Percentiles rank a stretch among this genome's conserved stretches.
phyloP scores from a whole-genome alignment of 108 stramenopile genomes.

The Cyclotella sp. region DNA sequence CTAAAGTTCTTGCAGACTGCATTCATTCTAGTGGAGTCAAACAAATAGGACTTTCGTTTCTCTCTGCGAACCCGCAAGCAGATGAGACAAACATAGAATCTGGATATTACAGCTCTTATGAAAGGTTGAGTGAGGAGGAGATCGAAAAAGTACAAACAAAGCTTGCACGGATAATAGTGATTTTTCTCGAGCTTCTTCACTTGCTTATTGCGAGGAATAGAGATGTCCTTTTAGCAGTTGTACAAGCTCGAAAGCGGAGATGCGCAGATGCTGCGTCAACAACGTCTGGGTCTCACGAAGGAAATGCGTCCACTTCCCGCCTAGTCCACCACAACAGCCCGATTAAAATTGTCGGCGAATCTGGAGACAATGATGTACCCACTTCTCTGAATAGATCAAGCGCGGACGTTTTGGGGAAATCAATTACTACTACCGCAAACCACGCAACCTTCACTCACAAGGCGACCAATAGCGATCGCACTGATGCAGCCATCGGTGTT shows the following conservation, averaged over 20 bases:
- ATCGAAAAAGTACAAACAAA: constrained; percentile 71
- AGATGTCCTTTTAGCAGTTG: constrained; percentile 73
- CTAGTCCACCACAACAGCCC: constrained; percentile 15
- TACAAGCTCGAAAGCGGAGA: constrained; percentile 68
- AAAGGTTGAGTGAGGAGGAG: constrained; percentile 72
- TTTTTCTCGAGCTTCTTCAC: constrained; percentile 87
- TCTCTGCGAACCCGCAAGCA: constrained; percentile 52
- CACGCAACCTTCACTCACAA: constrained; percentile 16
- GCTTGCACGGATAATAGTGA: constrained; percentile 77
- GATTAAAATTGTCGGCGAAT: constrained; percentile 5
- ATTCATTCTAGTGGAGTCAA: constrained; percentile 87
- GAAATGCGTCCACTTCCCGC: constrained; percentile 25
- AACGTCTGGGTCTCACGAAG: constrained; percentile 36
- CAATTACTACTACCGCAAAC: constrained; percentile 20
- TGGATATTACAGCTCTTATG: constrained; percentile 52
- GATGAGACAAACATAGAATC: constrained; percentile 56
- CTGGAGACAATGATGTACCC: constrained; percentile 14
- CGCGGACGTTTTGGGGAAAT: constrained; percentile 32
- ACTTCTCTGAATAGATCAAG: constrained; percentile 8
- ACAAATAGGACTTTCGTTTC: constrained; percentile 76
- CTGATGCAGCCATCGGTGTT: constrained; percentile 83
- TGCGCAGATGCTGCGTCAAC: constrained; percentile 38
- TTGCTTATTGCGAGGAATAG: constrained; percentile 83
- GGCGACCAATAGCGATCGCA: constrained; percentile 54
- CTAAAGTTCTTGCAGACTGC: constrained; percentile 85